These are phyloP conservation scores for Neohortaea acidophila DNA, from an alignment of 495 filamentous ascomycete species.

Conservation along the genomic window DNA sequence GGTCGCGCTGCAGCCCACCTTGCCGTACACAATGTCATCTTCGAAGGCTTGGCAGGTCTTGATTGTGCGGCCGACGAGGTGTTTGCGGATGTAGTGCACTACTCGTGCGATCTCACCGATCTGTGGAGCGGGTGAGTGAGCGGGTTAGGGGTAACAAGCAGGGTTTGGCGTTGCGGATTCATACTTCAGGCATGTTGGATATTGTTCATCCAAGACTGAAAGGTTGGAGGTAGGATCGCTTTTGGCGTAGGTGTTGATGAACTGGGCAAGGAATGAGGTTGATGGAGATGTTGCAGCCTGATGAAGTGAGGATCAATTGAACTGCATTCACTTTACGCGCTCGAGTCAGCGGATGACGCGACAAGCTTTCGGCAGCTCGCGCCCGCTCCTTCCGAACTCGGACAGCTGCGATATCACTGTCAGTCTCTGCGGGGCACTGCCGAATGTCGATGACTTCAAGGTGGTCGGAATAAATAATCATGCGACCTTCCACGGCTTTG, in stretches of 20 bases:
- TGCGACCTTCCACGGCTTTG: too few relatives aligned
- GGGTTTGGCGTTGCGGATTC: background rate
- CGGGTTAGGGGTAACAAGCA: background rate
- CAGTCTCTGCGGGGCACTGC: too few relatives aligned
- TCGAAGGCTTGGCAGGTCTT: slow-evolving; percentile 52
- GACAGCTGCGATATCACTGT: too few relatives aligned
- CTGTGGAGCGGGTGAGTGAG: slow-evolving; percentile 11
- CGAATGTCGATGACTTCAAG: too few relatives aligned
- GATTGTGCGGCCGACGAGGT: slow-evolving; percentile 72
- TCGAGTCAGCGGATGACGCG: background rate
- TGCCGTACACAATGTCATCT: slow-evolving; percentile 72
- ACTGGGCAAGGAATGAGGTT: too few relatives aligned
- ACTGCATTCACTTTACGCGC: background rate
- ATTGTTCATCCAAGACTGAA: background rate
- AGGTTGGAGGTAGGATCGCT: background rate
- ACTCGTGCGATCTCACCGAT: slow-evolving; percentile 55
- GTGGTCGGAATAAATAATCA: too few relatives aligned
- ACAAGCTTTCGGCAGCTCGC: slow-evolving; percentile 1
- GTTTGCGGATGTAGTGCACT: slow-evolving; percentile 64
- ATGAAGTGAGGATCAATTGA: background rate
- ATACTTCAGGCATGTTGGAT: slow-evolving; percentile 1
- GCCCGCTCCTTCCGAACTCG: too few relatives aligned
- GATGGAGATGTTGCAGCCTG: too few relatives aligned
- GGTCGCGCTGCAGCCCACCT: slow-evolving; percentile 60
- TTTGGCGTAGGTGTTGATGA: background rate